Conservation (phyloP, 176 grass and related monocot species). For the Aegilops umbellulata region DNA sequence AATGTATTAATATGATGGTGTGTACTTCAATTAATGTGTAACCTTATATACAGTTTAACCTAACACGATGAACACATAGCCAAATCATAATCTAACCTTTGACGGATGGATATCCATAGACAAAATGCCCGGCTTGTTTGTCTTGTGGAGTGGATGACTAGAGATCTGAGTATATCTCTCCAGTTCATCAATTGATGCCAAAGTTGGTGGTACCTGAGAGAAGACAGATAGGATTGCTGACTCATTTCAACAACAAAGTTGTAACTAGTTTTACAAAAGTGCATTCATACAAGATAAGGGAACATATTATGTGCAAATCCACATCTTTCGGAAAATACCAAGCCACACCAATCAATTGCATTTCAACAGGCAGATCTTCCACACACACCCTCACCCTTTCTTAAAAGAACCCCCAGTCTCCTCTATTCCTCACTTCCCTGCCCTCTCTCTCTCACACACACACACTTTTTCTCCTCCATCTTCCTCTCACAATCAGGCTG, state of each 20-base stretch:
- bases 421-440: not conserved
- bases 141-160: slow-evolving; percentile 96
- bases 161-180: slow-evolving; percentile 93
- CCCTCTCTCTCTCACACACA: not conserved
- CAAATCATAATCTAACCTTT: slow-evolving; percentile 60
- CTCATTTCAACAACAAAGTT: slow-evolving; percentile 3
- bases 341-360: not conserved
- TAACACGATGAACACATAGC: not conserved
- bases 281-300: not conserved
- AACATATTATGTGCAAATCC: not conserved
- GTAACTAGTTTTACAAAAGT: not conserved
- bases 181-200: slow-evolving; percentile 64
- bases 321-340: not conserved
- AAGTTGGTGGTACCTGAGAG: slow-evolving; percentile 59
- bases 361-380: not conserved
- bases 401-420: not conserved
- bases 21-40: slow-evolving; percentile 12
- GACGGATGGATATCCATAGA: slow-evolving; percentile 93
- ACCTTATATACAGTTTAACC: not conserved
- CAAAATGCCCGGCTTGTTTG: slow-evolving; percentile 95
- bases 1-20: not conserved
- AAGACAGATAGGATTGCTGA: not conserved
- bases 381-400: not conserved
- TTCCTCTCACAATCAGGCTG: not conserved
- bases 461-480: not conserved